Base-by-base conservation (phyloP, 2,329 filamentous ascomycete genomes). In the Aquanectria penicillioides region DNA sequence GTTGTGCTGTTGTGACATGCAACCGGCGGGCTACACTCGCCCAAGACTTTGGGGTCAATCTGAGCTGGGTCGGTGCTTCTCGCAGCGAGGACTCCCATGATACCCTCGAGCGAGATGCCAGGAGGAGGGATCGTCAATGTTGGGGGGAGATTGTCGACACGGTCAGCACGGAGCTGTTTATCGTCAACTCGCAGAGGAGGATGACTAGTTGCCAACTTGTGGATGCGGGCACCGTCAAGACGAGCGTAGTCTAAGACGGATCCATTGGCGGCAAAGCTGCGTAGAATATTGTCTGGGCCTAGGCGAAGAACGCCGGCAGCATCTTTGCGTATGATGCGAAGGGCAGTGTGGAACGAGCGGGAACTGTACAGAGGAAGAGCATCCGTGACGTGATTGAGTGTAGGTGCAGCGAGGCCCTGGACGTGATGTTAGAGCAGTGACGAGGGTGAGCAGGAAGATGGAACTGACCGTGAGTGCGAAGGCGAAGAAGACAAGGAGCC, bases 1-100 rank as follows among this genome's bases (percentile, higher is more conserved):
- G 48, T 54, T 12, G 54, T 43, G 48, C 59, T 61, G 54, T 61
- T 53, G 36, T 11, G 40, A 18, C 59, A 61, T 10, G 54, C 48
- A 40, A 54, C 40, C 41, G 59, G 54, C 23, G 59, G 59, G 25
- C 36, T 48, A 33, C 59, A 61, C 25, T 34, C 48, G 36, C 59
- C 55, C 9, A 53, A 36, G 6, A 58, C 28, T 36, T 57, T 54
- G 10, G 47, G 46, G 20, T 52, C 40, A 12, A 36, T 25, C 18
- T 43, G 34, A 4, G 40, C 36, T 13, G 53, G 47, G 17, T 41
- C 52, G 53, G 38, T 48, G 33, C 46, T 40, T n/a, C n/a, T n/a
- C n/a, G n/a, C n/a, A n/a, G n/a, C n/a, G n/a, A n/a, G n/a, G n/a
- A n/a, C n/a, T n/a, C n/a, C n/a, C n/a, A n/a, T n/a, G n/a, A n/a